These are phyloP conservation scores for Teunomyces funiuensis DNA, from an alignment of 805 yeast genomes.

Conservation along the genomic window DNA sequence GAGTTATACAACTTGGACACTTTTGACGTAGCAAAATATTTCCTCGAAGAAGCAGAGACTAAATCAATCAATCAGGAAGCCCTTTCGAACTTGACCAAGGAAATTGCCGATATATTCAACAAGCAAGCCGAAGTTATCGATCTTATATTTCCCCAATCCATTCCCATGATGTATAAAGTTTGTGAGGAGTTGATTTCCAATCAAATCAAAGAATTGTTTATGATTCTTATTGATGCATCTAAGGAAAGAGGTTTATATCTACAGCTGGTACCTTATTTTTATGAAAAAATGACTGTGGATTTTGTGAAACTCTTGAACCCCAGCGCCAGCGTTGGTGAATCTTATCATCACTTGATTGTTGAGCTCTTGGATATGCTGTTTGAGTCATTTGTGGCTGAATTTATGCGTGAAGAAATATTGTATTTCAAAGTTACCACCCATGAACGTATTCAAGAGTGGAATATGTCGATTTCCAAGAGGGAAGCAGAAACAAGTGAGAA, in stretches of 20 bases:
- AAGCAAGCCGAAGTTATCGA: slow-evolving; percentile 40
- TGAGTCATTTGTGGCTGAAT: slow-evolving; percentile 42
- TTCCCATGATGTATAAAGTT: slow-evolving; percentile 49
- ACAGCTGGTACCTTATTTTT: slow-evolving; percentile 39
- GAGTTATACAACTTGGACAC: slow-evolving; percentile 30
- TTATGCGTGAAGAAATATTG: slow-evolving; percentile 36
- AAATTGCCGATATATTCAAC: slow-evolving; percentile 37
- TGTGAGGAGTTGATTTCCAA: slow-evolving; percentile 46
- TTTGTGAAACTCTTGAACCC: slow-evolving; percentile 27
- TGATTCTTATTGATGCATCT: slow-evolving; percentile 27
- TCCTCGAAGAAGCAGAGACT: slow-evolving; percentile 6
- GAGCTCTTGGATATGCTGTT: slow-evolving; percentile 43
- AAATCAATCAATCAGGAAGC: background rate
- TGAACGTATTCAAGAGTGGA: slow-evolving; percentile 33
- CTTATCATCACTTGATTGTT: slow-evolving; percentile 28
- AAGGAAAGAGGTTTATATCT: slow-evolving; percentile 31
- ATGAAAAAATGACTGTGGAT: slow-evolving; percentile 24
- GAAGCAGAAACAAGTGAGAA: slow-evolving; percentile 50
- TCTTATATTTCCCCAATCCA: slow-evolving; percentile 41
- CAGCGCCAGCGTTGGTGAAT: slow-evolving; percentile 38
- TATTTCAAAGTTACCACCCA: slow-evolving; percentile 26
- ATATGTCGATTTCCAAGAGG: slow-evolving; percentile 33
- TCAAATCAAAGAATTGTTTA: slow-evolving; percentile 35
- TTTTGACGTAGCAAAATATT: slow-evolving; percentile 25
- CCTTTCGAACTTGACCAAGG: slow-evolving; percentile 17